Evolutionary conservation across 2,329 filamentous ascomycete genomes (phyloP).

Genomic region (Fusarium domesticum): DNA sequence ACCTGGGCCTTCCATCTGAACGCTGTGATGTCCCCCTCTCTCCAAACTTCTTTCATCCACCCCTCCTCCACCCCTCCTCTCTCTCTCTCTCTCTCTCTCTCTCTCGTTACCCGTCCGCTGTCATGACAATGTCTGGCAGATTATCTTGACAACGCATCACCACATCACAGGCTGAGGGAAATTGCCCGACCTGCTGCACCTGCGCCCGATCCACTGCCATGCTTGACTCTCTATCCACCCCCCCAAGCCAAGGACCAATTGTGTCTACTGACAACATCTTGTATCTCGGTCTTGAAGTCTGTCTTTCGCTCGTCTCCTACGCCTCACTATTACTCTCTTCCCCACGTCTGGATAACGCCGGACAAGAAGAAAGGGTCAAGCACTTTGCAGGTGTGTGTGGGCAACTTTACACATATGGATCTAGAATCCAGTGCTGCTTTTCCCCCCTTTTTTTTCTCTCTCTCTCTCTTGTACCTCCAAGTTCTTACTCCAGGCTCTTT

Average conservation of each 20-base stretch:
- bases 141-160: conserved; percentile 52
- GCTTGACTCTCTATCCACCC: conserved; percentile 21
- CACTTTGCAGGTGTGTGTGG: conserved; percentile 23
- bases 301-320: conserved; percentile 15
- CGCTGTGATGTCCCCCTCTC: neutral
- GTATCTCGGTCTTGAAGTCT: conserved; percentile 9
- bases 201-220: conserved; percentile 32
- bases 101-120: conserved; percentile 22
- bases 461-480: neutral
- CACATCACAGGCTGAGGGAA: conserved; percentile 29
- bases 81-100: conserved; percentile 10
- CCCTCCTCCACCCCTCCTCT: conserved; percentile 6
- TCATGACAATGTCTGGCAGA: conserved; percentile 34
- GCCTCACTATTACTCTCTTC: conserved; percentile 4
- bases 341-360: conserved; percentile 15
- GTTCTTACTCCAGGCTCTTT: conserved; percentile 9
- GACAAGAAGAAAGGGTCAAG: conserved; percentile 21
- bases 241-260: conserved; percentile 20
- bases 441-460: conserved; percentile 18
- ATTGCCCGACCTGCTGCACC: conserved; percentile 31
- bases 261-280: conserved; percentile 6
- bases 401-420: conserved; percentile 15
- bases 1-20: no score
- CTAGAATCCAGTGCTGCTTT: conserved; percentile 37
- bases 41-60: neutral